Base-by-base conservation (phyloP, 495 filamentous ascomycete genomes). In the Aspergillus carlsbadensis region DNA sequence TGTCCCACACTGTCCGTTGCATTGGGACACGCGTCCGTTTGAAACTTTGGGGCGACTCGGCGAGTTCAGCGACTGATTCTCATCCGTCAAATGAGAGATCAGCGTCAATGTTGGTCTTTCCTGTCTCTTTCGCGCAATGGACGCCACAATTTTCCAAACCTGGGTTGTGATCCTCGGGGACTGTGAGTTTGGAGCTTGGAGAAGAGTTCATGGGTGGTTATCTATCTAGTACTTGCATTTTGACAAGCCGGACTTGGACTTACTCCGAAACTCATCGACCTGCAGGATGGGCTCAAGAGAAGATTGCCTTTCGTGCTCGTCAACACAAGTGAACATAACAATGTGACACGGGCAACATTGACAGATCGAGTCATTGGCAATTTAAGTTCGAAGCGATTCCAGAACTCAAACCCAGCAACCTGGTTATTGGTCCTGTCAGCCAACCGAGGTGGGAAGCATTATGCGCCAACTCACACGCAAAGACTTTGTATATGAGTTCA, bases 361-460 rank as follows among this genome's bases (percentile, higher is more conserved):
- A 29, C 26, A n/a, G 13, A 46, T 15, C 33, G 14, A 10, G 11
- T 44, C 10, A 33, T 14, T 0, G 26, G 15, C 4, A 22, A 35
- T 15, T 34, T 18, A 4, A 17, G 26, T 14, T 24, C 5, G 14
- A 50, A 34, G 20, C 14, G 21, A 50, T 39, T 17, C 39, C 31
- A 17, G 10, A 48, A 26, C 18, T 36, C 35, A 22, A 58, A 44
- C 51, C 62, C 62, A 61, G 50, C 24, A n/a, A 61, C 51, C 55
- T 64, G 62, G 62, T 61, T 55, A 56, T 50, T 61, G 61, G 61
- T 58, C 45, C 55, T 45, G 35, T 17, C 35, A 33, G 20, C 22
- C 45, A 47, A 48, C 44, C 33, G 20, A 44, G 17, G n/a, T 35
- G 18, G 11, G 45, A 41, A 43, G 8, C 4, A 58, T 60, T 54